A percentile compares a stretch with the other conserved stretches of the same genome.
phyloP scores from a whole-genome alignment of 306 rosid genomes.

The Macrotyloma uniflorum region DNA sequence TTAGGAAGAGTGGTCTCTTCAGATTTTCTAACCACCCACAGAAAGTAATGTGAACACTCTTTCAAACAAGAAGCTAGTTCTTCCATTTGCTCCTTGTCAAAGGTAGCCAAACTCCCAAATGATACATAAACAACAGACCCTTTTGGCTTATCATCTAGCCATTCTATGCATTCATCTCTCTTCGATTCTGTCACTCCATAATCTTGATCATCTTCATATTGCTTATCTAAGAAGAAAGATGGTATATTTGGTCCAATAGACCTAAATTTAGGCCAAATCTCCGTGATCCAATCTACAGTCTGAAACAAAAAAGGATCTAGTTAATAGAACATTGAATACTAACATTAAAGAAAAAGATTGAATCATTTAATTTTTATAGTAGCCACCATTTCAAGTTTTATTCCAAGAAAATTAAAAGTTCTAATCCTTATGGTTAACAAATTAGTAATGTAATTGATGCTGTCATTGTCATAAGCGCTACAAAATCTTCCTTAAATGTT shows the following conservation, averaged over 20 bases:
- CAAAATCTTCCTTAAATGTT: too few relatives aligned
- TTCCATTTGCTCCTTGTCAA: neutral
- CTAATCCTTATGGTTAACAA: too few relatives aligned
- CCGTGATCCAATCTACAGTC: neutral
- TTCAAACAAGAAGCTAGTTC: neutral
- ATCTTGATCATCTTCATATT: neutral
- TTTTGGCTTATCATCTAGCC: neutral
- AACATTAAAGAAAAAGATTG: neutral
- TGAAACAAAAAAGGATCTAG: neutral
- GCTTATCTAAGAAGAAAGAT: neutral
- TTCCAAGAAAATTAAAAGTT: too few relatives aligned
- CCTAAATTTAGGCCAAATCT: slow-evolving; percentile 14
- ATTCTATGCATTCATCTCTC: neutral
- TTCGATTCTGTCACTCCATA: neutral
- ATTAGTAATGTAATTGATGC: too few relatives aligned
- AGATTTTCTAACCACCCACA: neutral
- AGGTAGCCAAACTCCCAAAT: neutral
- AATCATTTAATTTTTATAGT: too few relatives aligned
- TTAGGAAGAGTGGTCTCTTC: neutral
- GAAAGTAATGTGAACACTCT: neutral
- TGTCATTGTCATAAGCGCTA: too few relatives aligned
- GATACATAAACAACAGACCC: neutral
- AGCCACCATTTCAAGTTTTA: too few relatives aligned
- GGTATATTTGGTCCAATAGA: slow-evolving; percentile 21
- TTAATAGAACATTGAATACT: neutral